Evolutionary conservation across 2,329 filamentous ascomycete genomes (phyloP).

Genomic region (Teratosphaeria pseudoeucalypti): DNA sequence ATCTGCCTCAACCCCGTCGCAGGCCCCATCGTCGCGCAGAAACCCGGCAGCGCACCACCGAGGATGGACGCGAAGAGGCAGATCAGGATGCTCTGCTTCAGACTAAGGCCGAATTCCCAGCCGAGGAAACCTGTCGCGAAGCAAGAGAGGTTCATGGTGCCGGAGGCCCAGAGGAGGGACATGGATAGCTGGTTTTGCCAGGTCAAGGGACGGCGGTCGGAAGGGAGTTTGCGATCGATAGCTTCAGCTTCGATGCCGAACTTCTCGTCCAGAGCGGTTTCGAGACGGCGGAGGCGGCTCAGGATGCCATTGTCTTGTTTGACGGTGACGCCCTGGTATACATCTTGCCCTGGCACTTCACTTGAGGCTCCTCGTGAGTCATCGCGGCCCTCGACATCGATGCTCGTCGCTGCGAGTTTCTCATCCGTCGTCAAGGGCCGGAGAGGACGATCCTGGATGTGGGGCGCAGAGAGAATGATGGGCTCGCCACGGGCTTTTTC

Average conservation of each 20-base stretch:
- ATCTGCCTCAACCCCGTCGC: conserved; percentile 34
- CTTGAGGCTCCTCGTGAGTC: conserved; percentile 7
- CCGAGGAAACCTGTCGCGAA: conserved; percentile 36
- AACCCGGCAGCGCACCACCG: conserved; percentile 22
- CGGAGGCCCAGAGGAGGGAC: conserved; percentile 25
- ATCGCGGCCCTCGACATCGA: conserved; percentile 11
- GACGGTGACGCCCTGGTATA: conserved; percentile 4
- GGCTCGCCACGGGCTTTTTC: conserved; percentile 1
- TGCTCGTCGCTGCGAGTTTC: conserved; percentile 18
- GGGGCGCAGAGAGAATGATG: background rate
- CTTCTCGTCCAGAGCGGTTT: conserved; percentile 35
- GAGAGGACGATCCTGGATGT: background rate
- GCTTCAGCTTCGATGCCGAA: conserved; percentile 40
- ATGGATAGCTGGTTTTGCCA: conserved; percentile 26
- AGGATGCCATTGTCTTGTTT: conserved; percentile 21
- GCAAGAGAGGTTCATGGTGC: conserved; percentile 27
- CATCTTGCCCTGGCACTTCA: background rate
- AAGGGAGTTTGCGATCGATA: conserved; percentile 35
- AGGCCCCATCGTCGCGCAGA: conserved; percentile 25
- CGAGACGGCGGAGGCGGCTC: conserved; percentile 25
- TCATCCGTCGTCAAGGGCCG: conserved; percentile 20
- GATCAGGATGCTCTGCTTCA: conserved; percentile 30
- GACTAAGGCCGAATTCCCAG: conserved; percentile 37
- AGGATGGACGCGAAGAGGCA: conserved; percentile 22
- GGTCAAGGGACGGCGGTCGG: conserved; percentile 34